phyloP scores from a whole-genome alignment of 176 grass and related monocot species.

The Carex pumila region DNA sequence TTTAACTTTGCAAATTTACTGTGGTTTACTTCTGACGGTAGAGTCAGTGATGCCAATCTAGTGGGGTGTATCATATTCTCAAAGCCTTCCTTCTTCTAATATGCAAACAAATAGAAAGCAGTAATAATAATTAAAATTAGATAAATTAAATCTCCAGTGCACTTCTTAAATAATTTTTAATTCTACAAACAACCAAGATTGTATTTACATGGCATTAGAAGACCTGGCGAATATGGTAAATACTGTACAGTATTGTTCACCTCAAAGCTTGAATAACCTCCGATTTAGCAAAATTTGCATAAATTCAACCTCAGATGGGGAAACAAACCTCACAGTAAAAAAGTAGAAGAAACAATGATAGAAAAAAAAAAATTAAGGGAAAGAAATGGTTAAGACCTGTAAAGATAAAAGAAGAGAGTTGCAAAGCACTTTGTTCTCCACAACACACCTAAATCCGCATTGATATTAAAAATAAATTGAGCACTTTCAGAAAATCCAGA shows the following conservation, averaged over 20 bases:
- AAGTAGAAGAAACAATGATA: not conserved
- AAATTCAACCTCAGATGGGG: not conserved
- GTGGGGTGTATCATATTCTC: constrained; percentile 54
- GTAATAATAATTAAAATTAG: not conserved
- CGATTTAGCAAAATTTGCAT: not conserved
- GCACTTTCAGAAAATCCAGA: not conserved
- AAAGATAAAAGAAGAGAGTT: constrained; percentile 67
- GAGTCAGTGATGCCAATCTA: constrained; percentile 56
- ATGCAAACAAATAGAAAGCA: not conserved
- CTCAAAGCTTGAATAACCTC: not conserved
- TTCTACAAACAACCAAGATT: not conserved
- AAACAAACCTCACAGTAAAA: not conserved
- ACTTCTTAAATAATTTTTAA: not conserved
- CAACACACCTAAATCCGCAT: constrained; percentile 58
- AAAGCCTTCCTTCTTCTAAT: constrained; percentile 51
- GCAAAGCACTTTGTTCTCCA: constrained; percentile 99
- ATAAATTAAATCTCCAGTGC: not conserved
- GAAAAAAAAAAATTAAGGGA: not conserved
- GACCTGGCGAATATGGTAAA: not conserved
- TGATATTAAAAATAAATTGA: not conserved
- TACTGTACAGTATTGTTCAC: not conserved
- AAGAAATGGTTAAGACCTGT: constrained; percentile 39
- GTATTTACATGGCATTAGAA: not conserved
- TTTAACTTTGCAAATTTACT: constrained; percentile 65
- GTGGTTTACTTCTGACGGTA: constrained; percentile 30